phyloP scores from a whole-genome alignment of 176 grass and related monocot species.

The Carex myosuroides region DNA sequence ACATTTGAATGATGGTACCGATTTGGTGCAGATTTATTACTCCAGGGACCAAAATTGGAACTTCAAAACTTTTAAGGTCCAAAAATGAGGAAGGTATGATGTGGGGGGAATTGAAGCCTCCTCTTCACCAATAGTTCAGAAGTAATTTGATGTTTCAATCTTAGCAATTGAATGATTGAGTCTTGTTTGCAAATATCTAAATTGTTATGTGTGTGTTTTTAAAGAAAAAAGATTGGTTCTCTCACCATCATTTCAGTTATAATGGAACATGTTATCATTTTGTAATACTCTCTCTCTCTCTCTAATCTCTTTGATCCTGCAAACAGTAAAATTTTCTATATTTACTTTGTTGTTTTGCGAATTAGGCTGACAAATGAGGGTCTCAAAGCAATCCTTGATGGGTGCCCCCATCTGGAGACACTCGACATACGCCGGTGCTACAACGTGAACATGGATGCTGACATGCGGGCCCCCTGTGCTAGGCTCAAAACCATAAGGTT shows the following conservation, averaged over 20 bases:
- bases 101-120: background rate
- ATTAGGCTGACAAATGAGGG: conserved; percentile 16
- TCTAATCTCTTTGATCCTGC: background rate
- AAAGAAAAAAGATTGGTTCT: background rate
- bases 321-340: background rate
- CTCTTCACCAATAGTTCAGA: background rate
- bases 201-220: background rate
- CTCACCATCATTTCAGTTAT: background rate
- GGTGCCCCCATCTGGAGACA: conserved; percentile 30
- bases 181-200: background rate
- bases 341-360: background rate
- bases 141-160: background rate
- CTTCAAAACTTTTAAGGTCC: background rate
- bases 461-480: conserved; percentile 10
- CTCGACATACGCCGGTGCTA: conserved; percentile 26
- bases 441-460: conserved; percentile 19
- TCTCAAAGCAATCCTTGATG: conserved; percentile 31
- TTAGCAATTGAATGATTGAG: background rate
- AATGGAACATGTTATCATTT: background rate
- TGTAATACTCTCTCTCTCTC: background rate
- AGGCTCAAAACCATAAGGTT: conserved; percentile 21
- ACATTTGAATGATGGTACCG: background rate
- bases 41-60: background rate
- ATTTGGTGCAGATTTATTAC: background rate
- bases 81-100: background rate